Base-by-base conservation (phyloP, 495 filamentous ascomycete genomes). In the Apiosordaria backusii region DNA sequence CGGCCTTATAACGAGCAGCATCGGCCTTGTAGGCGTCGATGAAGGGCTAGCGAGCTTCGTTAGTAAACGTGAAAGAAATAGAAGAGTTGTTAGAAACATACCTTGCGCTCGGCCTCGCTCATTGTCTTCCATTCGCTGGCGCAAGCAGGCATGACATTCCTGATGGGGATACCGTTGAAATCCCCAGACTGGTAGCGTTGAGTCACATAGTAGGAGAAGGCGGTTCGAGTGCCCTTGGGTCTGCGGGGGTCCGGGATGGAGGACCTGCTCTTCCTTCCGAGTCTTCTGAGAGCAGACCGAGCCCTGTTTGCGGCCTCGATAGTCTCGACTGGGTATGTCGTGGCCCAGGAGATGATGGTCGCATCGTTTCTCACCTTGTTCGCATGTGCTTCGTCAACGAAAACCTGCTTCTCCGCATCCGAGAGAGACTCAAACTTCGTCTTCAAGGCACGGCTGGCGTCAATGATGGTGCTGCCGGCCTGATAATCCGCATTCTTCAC, bases 291-390 rank as follows among this genome's bases (percentile, higher is more conserved):
- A 2, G 19, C 16, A 0, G 19, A 61, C 52, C 92, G 89, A 21
- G 91, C 91, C 0, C 4, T 57, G 75, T 92, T 93, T 64, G 91
- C 90, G 2, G 78, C 67, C 50, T 76, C 69, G 61, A 93, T 90
- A 66, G 87, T 74, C 4, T 77, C 66, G 2, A 84, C 82, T 5
- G 87, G 82, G 70, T 89, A 76, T 4, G 74, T 77, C 27, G 84
- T 72, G 27, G 93, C 69, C 88, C 88, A 96, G 26, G 80, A 68
- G 29, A 81, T 79, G 67, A 84, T 83, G 0, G 75, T 72, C 21
- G 80, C 79, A 3, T 71, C 66, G 62, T 83, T 84, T 9, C 72
- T 70, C 22, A 79, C 71, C 45, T 73, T 81, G 69, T 84, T 86
- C 64, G 83, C 67, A 26, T 77, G 77, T 45, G 82, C 85, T 29